These are phyloP conservation scores for Ceratocystis papillata DNA, from an alignment of 2,329 filamentous ascomycete genomes.

Conservation along the genomic window DNA sequence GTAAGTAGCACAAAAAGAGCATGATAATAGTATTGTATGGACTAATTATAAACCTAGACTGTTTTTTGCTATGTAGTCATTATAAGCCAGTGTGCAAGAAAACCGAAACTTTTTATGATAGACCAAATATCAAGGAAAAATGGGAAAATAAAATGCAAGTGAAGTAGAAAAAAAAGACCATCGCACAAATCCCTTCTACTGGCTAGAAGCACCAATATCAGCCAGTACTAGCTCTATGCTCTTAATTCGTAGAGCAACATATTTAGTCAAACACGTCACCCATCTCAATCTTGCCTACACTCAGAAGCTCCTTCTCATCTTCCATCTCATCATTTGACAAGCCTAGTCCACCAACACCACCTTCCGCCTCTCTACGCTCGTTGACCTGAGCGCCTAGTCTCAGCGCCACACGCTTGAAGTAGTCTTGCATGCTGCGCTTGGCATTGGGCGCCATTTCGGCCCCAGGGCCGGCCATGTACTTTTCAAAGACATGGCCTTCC, in stretches of 20 bases:
- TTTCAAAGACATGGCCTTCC: conserved; percentile 77
- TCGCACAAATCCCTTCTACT: not conserved
- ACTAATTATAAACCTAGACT: not conserved
- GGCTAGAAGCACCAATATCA: not conserved
- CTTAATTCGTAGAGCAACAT: not conserved
- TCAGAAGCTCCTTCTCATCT: conserved; percentile 93
- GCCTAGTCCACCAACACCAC: conserved; percentile 73
- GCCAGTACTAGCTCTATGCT: not conserved
- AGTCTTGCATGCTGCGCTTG: conserved; percentile 88
- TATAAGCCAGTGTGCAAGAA: not conserved
- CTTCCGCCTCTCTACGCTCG: conserved; percentile 84
- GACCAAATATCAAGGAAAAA: not conserved
- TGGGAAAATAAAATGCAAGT: not conserved
- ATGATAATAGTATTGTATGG: not conserved
- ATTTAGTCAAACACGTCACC: conserved; percentile 25
- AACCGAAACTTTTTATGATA: conserved; percentile 12
- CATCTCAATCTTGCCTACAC: conserved; percentile 73
- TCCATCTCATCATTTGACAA: conserved; percentile 84
- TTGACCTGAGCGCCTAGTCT: conserved; percentile 76
- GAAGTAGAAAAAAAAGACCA: not conserved
- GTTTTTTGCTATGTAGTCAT: not conserved
- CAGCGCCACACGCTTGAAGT: conserved; percentile 87
- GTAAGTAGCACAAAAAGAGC: not conserved
- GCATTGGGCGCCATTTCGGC: conserved; percentile 56
- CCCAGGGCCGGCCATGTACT: conserved; percentile 64